Base-by-base conservation (phyloP, 2,329 filamentous ascomycete species). In the Cyphellophora attinorum region DNA sequence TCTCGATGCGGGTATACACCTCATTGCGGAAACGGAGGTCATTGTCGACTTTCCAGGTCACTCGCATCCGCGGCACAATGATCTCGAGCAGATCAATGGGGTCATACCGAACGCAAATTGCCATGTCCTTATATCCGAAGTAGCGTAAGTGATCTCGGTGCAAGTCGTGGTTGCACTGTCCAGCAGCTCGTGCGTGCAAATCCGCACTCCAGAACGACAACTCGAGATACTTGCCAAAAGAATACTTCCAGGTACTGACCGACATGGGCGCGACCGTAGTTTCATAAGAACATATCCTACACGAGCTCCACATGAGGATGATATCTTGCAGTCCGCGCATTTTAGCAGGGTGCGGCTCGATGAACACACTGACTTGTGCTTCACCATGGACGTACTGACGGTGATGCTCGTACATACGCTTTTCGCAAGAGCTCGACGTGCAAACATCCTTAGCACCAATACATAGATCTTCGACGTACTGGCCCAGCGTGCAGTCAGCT, bases 41-140 rank as follows among this genome's bases (percentile, higher is more conserved):
- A 44, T 93, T 83, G 47, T 94, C 89, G 16, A 98, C 91, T 57
- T 95, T 96, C 89, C 93, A 98, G 0, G 89, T 95, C 33, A 98
- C 82, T 36, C 84, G 76, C 16, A 86, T 77, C 37, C 88, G 75
- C 2, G 91, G 91, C 2, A 96, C 91, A 34, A 94, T 80, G 40
- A 98, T 88, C 56, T 98, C 93, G 23, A 96, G 78, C 5, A 98
- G 72, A 46, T 91, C 85, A 38, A 98, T 88, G 0, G 81, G 75
- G 51, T 96, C 91, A 59, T 93, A 94, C 53, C 95, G 89, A 37
- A 98, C 80, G 14, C 86, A 76, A 28, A 98, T 72, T 5, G 84
- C 82, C 34, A 88, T 76, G 52, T 93, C 85, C 40, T 82, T 79
- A 52, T 85, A 81, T 29, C 86, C 85, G 57, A 98, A 98, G 56